Base-by-base conservation (phyloP, 768 basidiomycete species). In the Mycena kentingensis region DNA sequence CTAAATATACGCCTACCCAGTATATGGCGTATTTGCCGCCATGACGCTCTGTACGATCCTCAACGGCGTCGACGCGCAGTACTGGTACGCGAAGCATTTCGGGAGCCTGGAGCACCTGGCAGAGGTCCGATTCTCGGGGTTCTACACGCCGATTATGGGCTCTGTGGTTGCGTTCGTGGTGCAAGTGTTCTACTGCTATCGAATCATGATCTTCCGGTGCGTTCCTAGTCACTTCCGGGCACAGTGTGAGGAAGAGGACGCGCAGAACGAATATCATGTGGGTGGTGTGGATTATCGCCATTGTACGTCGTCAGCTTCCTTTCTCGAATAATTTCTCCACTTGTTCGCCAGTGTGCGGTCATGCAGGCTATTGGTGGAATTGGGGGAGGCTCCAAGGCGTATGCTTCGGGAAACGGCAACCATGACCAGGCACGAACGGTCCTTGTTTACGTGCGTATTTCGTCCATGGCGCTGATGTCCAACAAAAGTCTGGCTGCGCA, bases 21-120 rank as follows among this genome's bases (percentile, higher is more conserved):
- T 67, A 5, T 66, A 64, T 46, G 35, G 44, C 41, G 41, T 61
- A 24, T 65, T 67, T 36, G n/a, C 58, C 6, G 18, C 63, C 26
- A 67, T 68, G 43, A 55, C 58, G 0, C 25, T 57, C 11, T 70
- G 70, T 52, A 59, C 61, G 16, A 47, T 43, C 13, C 49, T 70
- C 37, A 57, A 46, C 29, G 63, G 57, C 8, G 63, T 55, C 5
- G 69, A 71, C 46, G 58, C 57, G 5, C 63, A 60, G 43, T 63
- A 58, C 50, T 66, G 65, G 63, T 70, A 62, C 54, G 62, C 50
- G 12, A 35, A 63, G 0, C 65, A 66, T 26, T 70, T 67, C 36
- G 70, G 68, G 12, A 55, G 70, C 39, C 24, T 70, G 22, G 41
- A 39, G 4, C 49, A 48, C 18, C 62, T 70, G n/a, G 52, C 51